A percentile compares a stretch with the other conserved stretches of the same genome.
Evolutionary conservation across 371 early-diverging fungal genomes (phyloP).

Genomic region (Mucor racemosus): DNA sequence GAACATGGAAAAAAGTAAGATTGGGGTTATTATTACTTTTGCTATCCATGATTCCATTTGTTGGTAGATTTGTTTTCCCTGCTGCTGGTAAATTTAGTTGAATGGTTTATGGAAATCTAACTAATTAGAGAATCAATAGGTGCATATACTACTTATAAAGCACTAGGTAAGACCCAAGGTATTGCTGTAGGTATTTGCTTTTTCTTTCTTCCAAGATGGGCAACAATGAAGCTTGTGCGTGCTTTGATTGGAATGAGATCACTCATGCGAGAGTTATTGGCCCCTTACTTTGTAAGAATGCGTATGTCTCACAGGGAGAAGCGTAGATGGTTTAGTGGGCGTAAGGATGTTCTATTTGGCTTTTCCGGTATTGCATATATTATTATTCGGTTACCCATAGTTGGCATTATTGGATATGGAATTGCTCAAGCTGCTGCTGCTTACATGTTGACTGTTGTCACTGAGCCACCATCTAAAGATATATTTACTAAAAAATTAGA

Average conservation of each 20-base stretch:
- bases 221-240: conserved; percentile 50
- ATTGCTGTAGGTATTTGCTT: conserved; percentile 52
- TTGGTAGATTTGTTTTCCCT: conserved; percentile 67
- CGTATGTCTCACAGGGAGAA: conserved; percentile 55
- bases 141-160: conserved; percentile 48
- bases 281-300: conserved; percentile 71
- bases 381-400: conserved; percentile 53
- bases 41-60: conserved; percentile 57
- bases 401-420: conserved; percentile 61
- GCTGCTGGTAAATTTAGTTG: conserved; percentile 44
- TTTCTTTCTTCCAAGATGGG: conserved; percentile 50
- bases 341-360: conserved; percentile 66
- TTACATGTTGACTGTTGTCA: conserved; percentile 59
- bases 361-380: conserved; percentile 67
- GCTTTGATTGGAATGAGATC: conserved; percentile 66
- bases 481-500: neutral
- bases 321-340: conserved; percentile 63
- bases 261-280: conserved; percentile 66
- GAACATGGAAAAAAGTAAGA: conserved; percentile 58
- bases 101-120: neutral
- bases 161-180: conserved; percentile 52
- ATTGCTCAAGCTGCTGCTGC: conserved; percentile 64
- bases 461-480: conserved; percentile 48
- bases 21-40: conserved; percentile 50
- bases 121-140: conserved; percentile 24